These are phyloP conservation scores for Cladosporium sp. DNA, from an alignment of 2,329 filamentous ascomycete species.

Conservation along the genomic window DNA sequence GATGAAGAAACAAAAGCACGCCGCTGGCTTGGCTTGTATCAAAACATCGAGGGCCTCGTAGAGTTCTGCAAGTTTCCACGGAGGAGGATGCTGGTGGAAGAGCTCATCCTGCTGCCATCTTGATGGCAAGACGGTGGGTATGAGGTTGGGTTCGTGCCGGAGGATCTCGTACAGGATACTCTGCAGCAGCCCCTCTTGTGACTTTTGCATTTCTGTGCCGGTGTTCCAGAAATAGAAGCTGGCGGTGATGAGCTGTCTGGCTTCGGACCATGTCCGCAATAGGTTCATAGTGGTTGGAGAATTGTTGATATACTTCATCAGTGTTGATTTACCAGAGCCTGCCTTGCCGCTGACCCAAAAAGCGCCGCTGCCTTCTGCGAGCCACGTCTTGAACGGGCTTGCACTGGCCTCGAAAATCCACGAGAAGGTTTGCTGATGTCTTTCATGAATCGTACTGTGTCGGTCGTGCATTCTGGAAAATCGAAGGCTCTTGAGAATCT, in stretches of 20 bases:
- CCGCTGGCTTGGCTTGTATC: not conserved
- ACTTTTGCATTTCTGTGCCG: constrained; percentile 23
- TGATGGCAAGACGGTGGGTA: not conserved
- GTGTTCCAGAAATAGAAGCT: constrained; percentile 26
- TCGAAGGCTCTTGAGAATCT: not conserved
- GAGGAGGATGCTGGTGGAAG: not conserved
- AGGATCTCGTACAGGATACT: constrained; percentile 25
- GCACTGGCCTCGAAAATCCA: constrained; percentile 2
- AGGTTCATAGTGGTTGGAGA: not conserved
- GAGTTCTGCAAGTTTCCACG: constrained; percentile 8
- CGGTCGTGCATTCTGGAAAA: not conserved
- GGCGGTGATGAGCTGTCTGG: not conserved
- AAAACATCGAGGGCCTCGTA: constrained; percentile 3
- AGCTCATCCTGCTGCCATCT: not conserved
- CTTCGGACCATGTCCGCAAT: not conserved
- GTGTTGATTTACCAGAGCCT: constrained; percentile 24
- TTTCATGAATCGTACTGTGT: not conserved
- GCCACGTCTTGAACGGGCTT: not conserved
- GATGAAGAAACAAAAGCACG: constrained; percentile 27
- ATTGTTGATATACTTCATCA: constrained; percentile 19
- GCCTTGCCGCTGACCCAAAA: constrained; percentile 26
- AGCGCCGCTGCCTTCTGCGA: not conserved
- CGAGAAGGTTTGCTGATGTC: not conserved
- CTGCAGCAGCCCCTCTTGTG: constrained; percentile 24
- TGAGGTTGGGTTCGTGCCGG: constrained; percentile 17